Base-by-base conservation (phyloP, 192 early-diverging fungal genomes). In the Powellomyces hirtus region DNA sequence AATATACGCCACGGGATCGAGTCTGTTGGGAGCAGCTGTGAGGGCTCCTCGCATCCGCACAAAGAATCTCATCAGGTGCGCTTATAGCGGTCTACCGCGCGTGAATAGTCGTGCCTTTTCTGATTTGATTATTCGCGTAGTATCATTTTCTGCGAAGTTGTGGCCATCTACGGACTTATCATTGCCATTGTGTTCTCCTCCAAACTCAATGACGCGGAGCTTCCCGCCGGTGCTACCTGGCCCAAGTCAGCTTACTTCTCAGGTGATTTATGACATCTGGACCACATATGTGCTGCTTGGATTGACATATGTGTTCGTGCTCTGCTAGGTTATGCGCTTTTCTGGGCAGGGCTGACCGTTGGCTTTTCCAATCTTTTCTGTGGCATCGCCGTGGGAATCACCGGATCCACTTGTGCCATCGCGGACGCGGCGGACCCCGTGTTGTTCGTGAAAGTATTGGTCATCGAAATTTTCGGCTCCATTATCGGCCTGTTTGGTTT, bases 141-240 rank as follows among this genome's bases (percentile, higher is more conserved):
- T 70, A 95, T 98, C 67, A 98, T 97, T 75, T 98, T 98, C 73
- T 98, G 95, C 80, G 97, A 98, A 81, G 97, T 97, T 52, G 96
- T 98, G 11, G 96, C 95, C 65, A 98, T 98, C 66, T 98, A 98
- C 81, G 96, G 96, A 60, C 85, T 98, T 27, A 97, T 98, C 70
- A 96, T 98, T 87, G 92, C 94, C 24, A 98, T 98, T 68, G 93
- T 98, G 35, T 97, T 95, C 74, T 91, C 91, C 7, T 82, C 92
- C 11, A 96, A 95, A 73, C 70, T 97, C 10, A 83, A 81, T 30
- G 68, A 61, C 24, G 83, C 85, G 2, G 82, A 71, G 38, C 58
- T 71, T 18, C 58, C 44, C 14, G 35, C 37, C 22, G 68, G 68
- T 0, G 60, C 49, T 5, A 62, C 59, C 27, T 71, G 51, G 59